phyloP scores from a whole-genome alignment of 2,329 filamentous ascomycete genomes.

The Aureobasidium lini region DNA sequence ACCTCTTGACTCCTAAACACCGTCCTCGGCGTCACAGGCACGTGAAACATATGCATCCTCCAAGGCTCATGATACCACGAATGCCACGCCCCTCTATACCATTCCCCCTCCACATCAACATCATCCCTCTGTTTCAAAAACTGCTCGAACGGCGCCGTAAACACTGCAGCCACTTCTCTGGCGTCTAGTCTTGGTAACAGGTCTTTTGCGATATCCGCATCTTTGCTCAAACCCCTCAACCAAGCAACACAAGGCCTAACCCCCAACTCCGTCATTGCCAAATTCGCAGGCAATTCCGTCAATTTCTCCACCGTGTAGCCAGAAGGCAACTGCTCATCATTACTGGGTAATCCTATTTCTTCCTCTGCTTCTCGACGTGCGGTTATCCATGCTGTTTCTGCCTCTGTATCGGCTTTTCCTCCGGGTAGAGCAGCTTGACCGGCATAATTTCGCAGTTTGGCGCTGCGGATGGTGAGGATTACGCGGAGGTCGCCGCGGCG shows the following conservation, averaged over 20 bases:
- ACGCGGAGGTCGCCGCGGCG: slow-evolving; percentile 66
- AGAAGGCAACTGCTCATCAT: slow-evolving; percentile 59
- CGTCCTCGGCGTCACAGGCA: slow-evolving; percentile 53
- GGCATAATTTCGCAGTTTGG: slow-evolving; percentile 56
- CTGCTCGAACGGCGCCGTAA: slow-evolving; percentile 79
- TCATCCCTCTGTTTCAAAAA: slow-evolving; percentile 63
- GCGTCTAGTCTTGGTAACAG: slow-evolving; percentile 66
- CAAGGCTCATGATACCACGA: slow-evolving; percentile 72
- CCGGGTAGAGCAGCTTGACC: slow-evolving; percentile 83
- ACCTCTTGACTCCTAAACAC: slow-evolving; percentile 12
- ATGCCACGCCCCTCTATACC: slow-evolving; percentile 82
- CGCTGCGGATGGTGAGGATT: slow-evolving; percentile 55
- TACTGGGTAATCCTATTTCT: slow-evolving; percentile 80
- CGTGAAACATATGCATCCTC: slow-evolving; percentile 87
- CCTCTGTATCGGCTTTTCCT: slow-evolving; percentile 51
- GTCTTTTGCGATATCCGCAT: slow-evolving; percentile 44
- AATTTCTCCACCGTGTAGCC: slow-evolving; percentile 84
- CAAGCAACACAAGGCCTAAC: slow-evolving; percentile 51
- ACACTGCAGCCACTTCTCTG: slow-evolving; percentile 87
- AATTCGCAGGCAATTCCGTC: slow-evolving; percentile 63
- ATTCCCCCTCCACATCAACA: slow-evolving; percentile 47
- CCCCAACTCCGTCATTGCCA: slow-evolving; percentile 44
- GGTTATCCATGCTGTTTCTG: slow-evolving; percentile 63
- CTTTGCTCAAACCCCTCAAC: slow-evolving; percentile 52
- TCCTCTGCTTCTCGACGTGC: slow-evolving; percentile 85